Evolutionary conservation across 176 grass and related monocot genomes (phyloP).

Genomic region (Zizania latifolia): DNA sequence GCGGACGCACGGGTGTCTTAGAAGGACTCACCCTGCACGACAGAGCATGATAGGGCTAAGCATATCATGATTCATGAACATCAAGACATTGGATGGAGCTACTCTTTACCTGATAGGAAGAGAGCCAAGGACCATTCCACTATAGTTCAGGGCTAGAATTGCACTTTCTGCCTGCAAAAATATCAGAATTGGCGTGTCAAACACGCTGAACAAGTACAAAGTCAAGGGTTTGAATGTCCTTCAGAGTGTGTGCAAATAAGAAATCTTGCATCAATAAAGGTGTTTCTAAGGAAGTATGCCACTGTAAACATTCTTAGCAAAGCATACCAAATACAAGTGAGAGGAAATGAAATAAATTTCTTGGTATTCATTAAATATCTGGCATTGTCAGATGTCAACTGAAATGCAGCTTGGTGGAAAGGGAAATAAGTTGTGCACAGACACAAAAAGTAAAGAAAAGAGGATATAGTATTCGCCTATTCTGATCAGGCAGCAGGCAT

Average conservation of each 20-base stretch:
- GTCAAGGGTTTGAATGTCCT: conserved; percentile 74
- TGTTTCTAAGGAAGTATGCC: background rate
- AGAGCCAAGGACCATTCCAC: conserved; percentile 60
- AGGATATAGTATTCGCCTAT: background rate
- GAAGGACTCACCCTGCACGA: conserved; percentile 83
- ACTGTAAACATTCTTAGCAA: background rate
- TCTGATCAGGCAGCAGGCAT: too few relatives aligned
- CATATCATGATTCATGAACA: background rate
- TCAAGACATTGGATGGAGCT: background rate
- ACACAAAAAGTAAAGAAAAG: background rate
- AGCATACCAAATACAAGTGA: too few relatives aligned
- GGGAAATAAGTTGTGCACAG: background rate
- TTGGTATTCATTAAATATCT: background rate
- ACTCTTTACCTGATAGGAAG: conserved; percentile 68
- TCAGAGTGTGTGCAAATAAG: conserved; percentile 58
- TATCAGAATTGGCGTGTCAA: too few relatives aligned
- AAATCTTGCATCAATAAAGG: too few relatives aligned
- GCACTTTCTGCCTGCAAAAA: conserved; percentile 79
- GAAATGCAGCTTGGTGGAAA: background rate
- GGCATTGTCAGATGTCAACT: background rate
- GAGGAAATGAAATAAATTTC: background rate
- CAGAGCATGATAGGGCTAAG: background rate
- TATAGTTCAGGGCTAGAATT: conserved; percentile 74
- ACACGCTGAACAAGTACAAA: too few relatives aligned
- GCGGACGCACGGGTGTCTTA: conserved; percentile 82